phyloP scores from a whole-genome alignment of 306 rosid genomes.

The Coriaria nepalensis region DNA sequence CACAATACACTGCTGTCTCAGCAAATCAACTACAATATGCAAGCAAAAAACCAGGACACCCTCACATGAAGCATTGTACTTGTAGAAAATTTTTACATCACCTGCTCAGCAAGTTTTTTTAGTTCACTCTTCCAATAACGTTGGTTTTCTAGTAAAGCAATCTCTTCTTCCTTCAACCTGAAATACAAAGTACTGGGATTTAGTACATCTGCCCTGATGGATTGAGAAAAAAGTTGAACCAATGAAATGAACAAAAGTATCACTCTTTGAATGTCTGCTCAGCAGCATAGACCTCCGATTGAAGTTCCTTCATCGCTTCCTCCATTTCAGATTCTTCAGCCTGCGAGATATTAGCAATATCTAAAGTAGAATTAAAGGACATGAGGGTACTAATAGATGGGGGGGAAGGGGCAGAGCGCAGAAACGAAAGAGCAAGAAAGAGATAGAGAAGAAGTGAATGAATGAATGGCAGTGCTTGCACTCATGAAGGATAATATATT shows the following conservation, averaged over 20 bases:
- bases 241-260: conserved; percentile 6
- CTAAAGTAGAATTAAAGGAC: not conserved
- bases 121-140: conserved; percentile 23
- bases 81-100: conserved; percentile 1
- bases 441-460: too few relatives aligned
- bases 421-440: too few relatives aligned
- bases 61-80: too few relatives aligned
- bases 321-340: conserved; percentile 59
- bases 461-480: too few relatives aligned
- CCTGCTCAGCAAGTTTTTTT: conserved; percentile 34
- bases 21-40: not conserved
- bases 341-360: conserved; percentile 31
- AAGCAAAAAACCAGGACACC: too few relatives aligned
- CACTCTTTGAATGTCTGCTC: conserved; percentile 39
- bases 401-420: too few relatives aligned
- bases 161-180: conserved; percentile 65
- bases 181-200: conserved; percentile 15
- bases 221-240: conserved; percentile 16
- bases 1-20: not conserved
- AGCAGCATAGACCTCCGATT: conserved; percentile 33
- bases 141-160: conserved; percentile 19
- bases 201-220: conserved; percentile 12
- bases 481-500: too few relatives aligned
- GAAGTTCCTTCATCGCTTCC: conserved; percentile 50
- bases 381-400: too few relatives aligned